Conservation (phyloP, 169 alveolate species). For the Plasmodium gaboni region DNA sequence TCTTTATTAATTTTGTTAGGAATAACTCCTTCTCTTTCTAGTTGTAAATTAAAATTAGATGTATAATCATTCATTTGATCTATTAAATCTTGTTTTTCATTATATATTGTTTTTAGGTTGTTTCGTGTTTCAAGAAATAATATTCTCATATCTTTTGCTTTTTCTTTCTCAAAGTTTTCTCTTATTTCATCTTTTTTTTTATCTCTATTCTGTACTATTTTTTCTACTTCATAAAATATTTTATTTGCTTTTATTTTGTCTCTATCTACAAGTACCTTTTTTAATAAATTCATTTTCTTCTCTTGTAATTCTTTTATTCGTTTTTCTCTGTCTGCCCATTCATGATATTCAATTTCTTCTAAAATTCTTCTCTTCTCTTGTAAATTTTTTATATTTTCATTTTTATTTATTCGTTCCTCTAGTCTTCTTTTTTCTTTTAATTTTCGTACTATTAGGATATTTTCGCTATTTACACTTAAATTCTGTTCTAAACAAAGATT, state of each 20-base stretch:
- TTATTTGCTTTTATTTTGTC: constrained; percentile 62
- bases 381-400: constrained; percentile 70
- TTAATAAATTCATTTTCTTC: constrained; percentile 74
- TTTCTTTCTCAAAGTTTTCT: constrained; percentile 76
- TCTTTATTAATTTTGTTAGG: constrained; percentile 47
- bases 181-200: constrained; percentile 69
- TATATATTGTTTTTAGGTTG: constrained; percentile 50
- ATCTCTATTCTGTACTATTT: constrained; percentile 68
- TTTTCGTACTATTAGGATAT: constrained; percentile 69
- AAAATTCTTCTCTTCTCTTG: constrained; percentile 68
- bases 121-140: constrained; percentile 61
- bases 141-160: constrained; percentile 73
- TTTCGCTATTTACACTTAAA: constrained; percentile 53
- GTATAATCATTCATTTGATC: constrained; percentile 74
- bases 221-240: constrained; percentile 76
- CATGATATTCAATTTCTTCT: constrained; percentile 72
- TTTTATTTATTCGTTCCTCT: constrained; percentile 64
- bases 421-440: constrained; percentile 70
- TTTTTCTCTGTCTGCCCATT: constrained; percentile 78
- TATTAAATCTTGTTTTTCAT: constrained; percentile 52
- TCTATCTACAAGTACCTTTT: constrained; percentile 57
- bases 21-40: constrained; percentile 61
- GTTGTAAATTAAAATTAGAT: constrained; percentile 33
- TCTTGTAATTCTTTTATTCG: constrained; percentile 76
- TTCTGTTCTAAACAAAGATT: constrained; percentile 67